Percentiles rank a stretch among this genome's conserved stretches.
Conservation (phyloP, 192 early-diverging fungal genomes). For the Coemansia sp. region DNA sequence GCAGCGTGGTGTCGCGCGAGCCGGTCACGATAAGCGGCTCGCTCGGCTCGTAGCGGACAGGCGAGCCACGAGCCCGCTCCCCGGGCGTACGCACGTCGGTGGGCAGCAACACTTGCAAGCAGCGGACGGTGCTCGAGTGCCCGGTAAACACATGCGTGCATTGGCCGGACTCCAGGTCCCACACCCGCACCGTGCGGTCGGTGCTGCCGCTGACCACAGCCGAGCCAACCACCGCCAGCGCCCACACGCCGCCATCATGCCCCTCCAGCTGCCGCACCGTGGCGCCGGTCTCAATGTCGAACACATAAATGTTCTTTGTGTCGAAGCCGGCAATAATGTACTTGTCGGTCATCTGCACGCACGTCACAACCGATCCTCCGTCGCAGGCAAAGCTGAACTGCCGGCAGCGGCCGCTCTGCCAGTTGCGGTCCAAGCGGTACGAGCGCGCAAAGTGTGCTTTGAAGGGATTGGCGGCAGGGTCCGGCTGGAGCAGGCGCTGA, state of each 20-base stretch:
- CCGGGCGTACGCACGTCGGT: conserved; percentile 51
- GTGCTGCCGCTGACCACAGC: conserved; percentile 93
- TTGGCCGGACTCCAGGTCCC: conserved; percentile 87
- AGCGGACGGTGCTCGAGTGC: conserved; percentile 93
- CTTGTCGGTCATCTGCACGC: conserved; percentile 93
- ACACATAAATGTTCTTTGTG: conserved; percentile 91
- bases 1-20: conserved; percentile 87
- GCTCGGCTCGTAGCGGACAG: conserved; percentile 59
- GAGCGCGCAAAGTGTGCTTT: conserved; percentile 79
- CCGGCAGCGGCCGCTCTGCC: conserved; percentile 71
- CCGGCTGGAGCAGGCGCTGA: not conserved
- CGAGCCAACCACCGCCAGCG: conserved; percentile 84
- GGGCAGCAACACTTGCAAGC: conserved; percentile 84
- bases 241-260: conserved; percentile 97
- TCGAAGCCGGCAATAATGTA: conserved; percentile 94
- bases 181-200: conserved; percentile 92
- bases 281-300: conserved; percentile 81
- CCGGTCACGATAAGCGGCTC: conserved; percentile 92
- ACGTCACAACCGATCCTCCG: conserved; percentile 84
- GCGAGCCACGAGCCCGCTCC: conserved; percentile 35
- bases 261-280: conserved; percentile 72
- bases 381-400: conserved; percentile 81
- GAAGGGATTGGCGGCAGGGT: conserved; percentile 56
- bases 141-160: conserved; percentile 95
- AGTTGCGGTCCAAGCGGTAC: conserved; percentile 80